These are phyloP conservation scores for Hypocrella siamensis DNA, from an alignment of 2,329 filamentous ascomycete species.

Conservation along the genomic window DNA sequence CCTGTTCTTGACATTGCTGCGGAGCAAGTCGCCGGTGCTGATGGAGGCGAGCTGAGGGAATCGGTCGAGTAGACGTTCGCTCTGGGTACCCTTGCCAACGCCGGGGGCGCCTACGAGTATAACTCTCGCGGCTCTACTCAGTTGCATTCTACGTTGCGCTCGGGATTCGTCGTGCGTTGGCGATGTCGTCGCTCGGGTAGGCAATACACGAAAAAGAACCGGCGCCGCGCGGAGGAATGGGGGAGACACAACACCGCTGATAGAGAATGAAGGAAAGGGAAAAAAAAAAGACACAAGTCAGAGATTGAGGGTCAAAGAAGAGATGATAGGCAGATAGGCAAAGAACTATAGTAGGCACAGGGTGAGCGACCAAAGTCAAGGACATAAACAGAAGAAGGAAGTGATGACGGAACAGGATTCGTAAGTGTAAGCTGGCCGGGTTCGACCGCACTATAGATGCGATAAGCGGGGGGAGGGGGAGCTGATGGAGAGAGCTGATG, in stretches of 20 bases:
- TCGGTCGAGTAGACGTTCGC: constrained; percentile 68
- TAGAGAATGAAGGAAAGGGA: not conserved
- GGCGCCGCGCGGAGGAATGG: not conserved
- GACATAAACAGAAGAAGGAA: not conserved
- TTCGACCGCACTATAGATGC: too few relatives aligned
- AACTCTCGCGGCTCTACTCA: constrained; percentile 71
- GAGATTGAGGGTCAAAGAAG: not conserved
- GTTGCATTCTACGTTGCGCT: constrained; percentile 35
- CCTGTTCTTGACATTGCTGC: constrained; percentile 79
- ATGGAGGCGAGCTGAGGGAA: constrained; percentile 85
- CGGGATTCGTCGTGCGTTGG: not conserved
- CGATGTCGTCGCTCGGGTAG: not conserved
- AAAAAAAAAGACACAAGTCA: not conserved
- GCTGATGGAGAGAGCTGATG: too few relatives aligned
- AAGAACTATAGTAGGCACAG: not conserved
- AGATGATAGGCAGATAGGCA: not conserved
- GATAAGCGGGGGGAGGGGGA: too few relatives aligned
- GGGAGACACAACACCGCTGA: not conserved
- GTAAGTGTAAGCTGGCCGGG: too few relatives aligned
- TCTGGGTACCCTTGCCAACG: constrained; percentile 93
- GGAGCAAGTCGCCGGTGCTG: constrained; percentile 82
- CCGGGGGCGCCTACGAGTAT: constrained; percentile 94
- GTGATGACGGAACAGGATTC: not conserved
- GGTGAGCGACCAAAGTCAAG: too few relatives aligned
- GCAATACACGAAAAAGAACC: constrained; percentile 1